Evolutionary conservation across 148 eudicot genomes (phyloP).

Genomic region (Hydrangea macrophylla): DNA sequence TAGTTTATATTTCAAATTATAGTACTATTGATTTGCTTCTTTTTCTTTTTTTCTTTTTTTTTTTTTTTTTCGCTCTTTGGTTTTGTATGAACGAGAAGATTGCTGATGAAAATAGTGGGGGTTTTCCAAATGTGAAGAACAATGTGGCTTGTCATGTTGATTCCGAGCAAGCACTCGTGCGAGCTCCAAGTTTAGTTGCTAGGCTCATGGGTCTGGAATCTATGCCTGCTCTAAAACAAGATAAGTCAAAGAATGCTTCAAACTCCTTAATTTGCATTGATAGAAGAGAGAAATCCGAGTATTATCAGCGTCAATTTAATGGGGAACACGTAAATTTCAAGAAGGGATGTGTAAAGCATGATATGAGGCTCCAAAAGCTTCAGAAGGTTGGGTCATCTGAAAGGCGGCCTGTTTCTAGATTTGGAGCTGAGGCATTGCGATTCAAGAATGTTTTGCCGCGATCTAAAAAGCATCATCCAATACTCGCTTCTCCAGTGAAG

Average conservation of each 20-base stretch:
- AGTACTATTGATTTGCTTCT: background rate
- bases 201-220: constrained; percentile 96
- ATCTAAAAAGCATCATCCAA: constrained; percentile 64
- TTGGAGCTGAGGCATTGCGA: constrained; percentile 63
- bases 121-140: constrained; percentile 54
- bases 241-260: constrained; percentile 29
- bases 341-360: constrained; percentile 41
- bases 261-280: constrained; percentile 16
- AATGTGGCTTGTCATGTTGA: too few relatives aligned
- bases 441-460: constrained; percentile 66
- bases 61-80: too few relatives aligned
- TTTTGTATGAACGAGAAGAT: constrained; percentile 42
- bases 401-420: constrained; percentile 57
- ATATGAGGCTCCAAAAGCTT: constrained; percentile 73
- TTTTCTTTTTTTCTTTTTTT: background rate
- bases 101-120: constrained; percentile 72
- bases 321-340: constrained; percentile 31
- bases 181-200: constrained; percentile 81
- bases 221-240: constrained; percentile 51
- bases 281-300: constrained; percentile 18
- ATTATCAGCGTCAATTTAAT: constrained; percentile 12
- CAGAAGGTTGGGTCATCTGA: constrained; percentile 69
- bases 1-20: too few relatives aligned
- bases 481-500: constrained; percentile 65
- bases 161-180: constrained; percentile 39